Conservation (phyloP, 768 basidiomycete species). For the Gloeopeniophorella convolvens region DNA sequence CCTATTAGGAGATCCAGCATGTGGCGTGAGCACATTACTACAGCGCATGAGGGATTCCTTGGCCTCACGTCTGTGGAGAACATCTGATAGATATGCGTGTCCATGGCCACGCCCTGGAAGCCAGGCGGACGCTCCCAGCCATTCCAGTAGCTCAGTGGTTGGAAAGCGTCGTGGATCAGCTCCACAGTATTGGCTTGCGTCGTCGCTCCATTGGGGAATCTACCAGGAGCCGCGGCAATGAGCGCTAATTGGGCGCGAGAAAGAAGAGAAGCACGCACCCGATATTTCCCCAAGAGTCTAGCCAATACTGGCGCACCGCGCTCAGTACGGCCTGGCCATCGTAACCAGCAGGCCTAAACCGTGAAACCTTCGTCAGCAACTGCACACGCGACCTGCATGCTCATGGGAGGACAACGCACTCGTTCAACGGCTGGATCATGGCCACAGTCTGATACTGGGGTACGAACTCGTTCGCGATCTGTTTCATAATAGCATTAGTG, state of each 20-base stretch:
- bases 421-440: constrained; percentile 70
- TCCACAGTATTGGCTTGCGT: constrained; percentile 54
- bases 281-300: constrained; percentile 67
- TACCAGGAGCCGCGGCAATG: constrained; percentile 28
- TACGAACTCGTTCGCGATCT: constrained; percentile 54
- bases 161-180: constrained; percentile 76
- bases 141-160: constrained; percentile 61
- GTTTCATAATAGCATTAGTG: constrained; percentile 58
- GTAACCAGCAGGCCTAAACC: constrained; percentile 62
- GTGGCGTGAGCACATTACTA: background rate
- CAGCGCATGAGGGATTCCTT: too few relatives aligned
- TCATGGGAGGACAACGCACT: constrained; percentile 52
- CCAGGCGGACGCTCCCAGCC: constrained; percentile 49
- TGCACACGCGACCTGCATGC: too few relatives aligned
- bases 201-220: constrained; percentile 39
- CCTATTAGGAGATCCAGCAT: constrained; percentile 27
- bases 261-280: constrained; percentile 34
- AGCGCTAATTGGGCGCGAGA: constrained; percentile 11
- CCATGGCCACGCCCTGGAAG: constrained; percentile 66
- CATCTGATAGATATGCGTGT: constrained; percentile 76
- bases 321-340: constrained; percentile 44
- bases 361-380: background rate
- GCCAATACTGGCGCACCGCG: constrained; percentile 55
- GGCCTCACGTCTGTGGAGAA: constrained; percentile 47
- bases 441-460: constrained; percentile 50